Percentiles rank a stretch among this genome's conserved stretches.
phyloP scores from a whole-genome alignment of 208 protist genomes.

The Trichomonas gallinae region DNA sequence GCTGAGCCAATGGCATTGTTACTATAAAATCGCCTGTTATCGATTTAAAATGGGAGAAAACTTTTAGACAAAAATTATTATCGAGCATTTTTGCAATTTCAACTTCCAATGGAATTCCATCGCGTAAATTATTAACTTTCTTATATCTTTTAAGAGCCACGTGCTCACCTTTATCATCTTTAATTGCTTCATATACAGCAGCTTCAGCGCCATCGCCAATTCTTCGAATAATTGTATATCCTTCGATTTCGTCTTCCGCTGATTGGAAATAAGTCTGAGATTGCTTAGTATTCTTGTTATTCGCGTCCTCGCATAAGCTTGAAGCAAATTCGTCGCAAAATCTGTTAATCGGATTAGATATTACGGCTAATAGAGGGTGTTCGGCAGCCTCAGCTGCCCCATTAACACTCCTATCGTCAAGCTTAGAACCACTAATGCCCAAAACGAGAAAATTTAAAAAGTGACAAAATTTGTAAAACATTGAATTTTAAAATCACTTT shows the following conservation, averaged over 20 bases:
- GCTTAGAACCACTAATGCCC: background rate
- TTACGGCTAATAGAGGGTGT: background rate
- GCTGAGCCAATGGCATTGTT: background rate
- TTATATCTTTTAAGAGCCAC: background rate
- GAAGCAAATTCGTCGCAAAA: conserved; percentile 19
- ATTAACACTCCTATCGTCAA: background rate
- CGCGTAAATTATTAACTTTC: background rate
- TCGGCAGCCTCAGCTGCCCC: background rate
- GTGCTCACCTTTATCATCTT: background rate
- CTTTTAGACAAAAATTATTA: background rate
- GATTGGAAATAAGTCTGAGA: background rate
- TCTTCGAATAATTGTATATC: background rate
- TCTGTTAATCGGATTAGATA: conserved; percentile 1
- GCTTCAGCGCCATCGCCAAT: conserved; percentile 6
- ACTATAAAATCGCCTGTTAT: background rate
- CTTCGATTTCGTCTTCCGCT: background rate
- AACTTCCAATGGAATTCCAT: background rate
- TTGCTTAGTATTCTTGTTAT: background rate
- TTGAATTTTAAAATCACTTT: no score
- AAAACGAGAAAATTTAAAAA: background rate
- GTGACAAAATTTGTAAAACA: no score
- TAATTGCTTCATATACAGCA: background rate
- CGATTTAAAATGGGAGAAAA: background rate
- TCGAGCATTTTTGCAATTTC: background rate
- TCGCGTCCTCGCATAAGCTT: background rate